A percentile compares a stretch with the other conserved stretches of the same genome.
These are phyloP conservation scores for Teratosphaeria zuluensis DNA, from an alignment of 2,329 filamentous ascomycete species.

Conservation along the genomic window DNA sequence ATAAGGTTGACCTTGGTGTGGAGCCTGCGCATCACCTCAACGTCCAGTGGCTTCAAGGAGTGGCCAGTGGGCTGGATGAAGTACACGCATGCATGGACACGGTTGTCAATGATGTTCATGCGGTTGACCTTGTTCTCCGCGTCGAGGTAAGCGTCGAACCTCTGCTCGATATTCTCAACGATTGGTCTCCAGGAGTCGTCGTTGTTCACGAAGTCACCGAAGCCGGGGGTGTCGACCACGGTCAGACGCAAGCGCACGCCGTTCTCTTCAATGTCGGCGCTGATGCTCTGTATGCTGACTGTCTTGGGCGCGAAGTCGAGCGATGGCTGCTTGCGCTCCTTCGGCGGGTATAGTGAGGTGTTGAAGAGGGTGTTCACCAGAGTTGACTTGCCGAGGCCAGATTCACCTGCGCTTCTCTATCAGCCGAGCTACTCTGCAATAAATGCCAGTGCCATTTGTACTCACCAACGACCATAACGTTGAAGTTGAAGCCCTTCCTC, in stretches of 20 bases:
- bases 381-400: slow-evolving; percentile 96
- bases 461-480: slow-evolving; percentile 99
- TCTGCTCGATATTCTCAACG: slow-evolving; percentile 98
- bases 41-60: slow-evolving; percentile 95
- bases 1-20: slow-evolving; percentile 99
- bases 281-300: slow-evolving; percentile 45
- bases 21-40: slow-evolving; percentile 97
- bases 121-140: slow-evolving; percentile 99
- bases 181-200: slow-evolving; percentile 99
- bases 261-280: slow-evolving; percentile 79
- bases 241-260: slow-evolving; percentile 92
- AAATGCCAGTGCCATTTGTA: slow-evolving; percentile 18
- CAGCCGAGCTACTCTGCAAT: not conserved
- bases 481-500: slow-evolving; percentile 99
- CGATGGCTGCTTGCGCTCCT: slow-evolving; percentile 95
- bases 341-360: slow-evolving; percentile 95
- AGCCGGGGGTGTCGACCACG: slow-evolving; percentile 94
- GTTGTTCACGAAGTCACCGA: slow-evolving; percentile 99
- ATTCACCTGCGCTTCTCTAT: slow-evolving; percentile 64
- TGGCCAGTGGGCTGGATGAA: slow-evolving; percentile 99
- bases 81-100: slow-evolving; percentile 97
- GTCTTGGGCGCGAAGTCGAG: slow-evolving; percentile 95
- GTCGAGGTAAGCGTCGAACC: slow-evolving; percentile 95
- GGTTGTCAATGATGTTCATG: slow-evolving; percentile 99
- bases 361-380: slow-evolving; percentile 99